Evolutionary conservation across 106 monocot genomes (phyloP), one percentile per base, ranked within the genome.

Genomic region (Cymbidium sinense): DNA sequence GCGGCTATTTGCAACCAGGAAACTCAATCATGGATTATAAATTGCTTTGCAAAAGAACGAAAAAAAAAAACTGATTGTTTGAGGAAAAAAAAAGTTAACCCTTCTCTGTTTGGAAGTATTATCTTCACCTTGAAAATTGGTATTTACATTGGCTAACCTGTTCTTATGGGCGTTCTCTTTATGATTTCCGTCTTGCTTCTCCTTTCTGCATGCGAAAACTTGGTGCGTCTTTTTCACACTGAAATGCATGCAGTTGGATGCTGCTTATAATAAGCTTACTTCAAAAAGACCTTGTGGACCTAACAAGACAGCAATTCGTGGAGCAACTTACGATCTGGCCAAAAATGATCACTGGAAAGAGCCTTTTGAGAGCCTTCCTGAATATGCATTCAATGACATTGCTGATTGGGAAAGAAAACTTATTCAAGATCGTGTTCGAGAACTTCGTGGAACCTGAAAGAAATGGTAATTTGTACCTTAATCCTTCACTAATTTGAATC

Each of bases 201-300:
- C 21, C 21, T 31, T 69, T 71, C 23, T 67, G 10, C 47, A 5
- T 61, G 21, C 43, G 15, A 17, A 15, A 5, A 35, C 34, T 41
- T 51, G 3, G 0, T 75, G 12, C 51, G 10, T 27, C 77, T 30
- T 17, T 27, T 34, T 29, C 70, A 51, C 34, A 11, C 9, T 55
- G n/a, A n/a, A n/a, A n/a, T n/a, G n/a, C 58, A 62, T 29, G 76
- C 87, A 95, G 91, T 75, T 95, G 36, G 82, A 93, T 64, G 70
- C 73, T 6, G 88, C 92, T 4, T 93, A 90, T 77, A 70, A 82
- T 2, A 73, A 78, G 52, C 82, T 95, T 39, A 95, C 87, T 25
- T 89, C 87, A 33, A 87, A 93, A 79, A 88, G 95, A 78, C 90
- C 90, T 0, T 95, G 95, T 62, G 95, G 88, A 12, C 92, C 93